A percentile compares a stretch with the other conserved stretches of the same genome.
These are phyloP conservation scores for Candolleomyces eurysporus DNA, from an alignment of 768 basidiomycete genomes.

Conservation along the genomic window DNA sequence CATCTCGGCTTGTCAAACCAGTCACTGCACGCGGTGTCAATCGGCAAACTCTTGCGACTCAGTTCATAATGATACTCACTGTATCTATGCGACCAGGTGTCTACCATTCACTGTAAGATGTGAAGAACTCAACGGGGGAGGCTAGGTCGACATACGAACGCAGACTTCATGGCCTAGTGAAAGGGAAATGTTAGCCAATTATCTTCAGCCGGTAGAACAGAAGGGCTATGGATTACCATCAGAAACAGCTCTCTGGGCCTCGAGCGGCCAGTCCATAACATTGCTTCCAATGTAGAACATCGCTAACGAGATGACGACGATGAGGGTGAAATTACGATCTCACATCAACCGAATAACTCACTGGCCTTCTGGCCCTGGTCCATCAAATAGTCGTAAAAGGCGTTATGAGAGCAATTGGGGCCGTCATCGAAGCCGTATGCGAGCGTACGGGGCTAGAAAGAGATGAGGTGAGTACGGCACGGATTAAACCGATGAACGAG, in stretches of 20 bases:
- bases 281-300: conserved; percentile 66
- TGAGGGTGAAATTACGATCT: not conserved
- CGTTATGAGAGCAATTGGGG: conserved; percentile 63
- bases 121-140: not conserved
- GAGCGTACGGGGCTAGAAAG: conserved; percentile 45
- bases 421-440: conserved; percentile 67
- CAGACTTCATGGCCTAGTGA: conserved; percentile 54
- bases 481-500: not conserved
- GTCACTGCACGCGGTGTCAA: conserved; percentile 42
- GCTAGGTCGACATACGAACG: conserved; percentile 42
- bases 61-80: conserved; percentile 32
- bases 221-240: conserved; percentile 38
- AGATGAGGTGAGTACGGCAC: not conserved
- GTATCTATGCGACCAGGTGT: conserved; percentile 55
- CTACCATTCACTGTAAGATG: conserved; percentile 21
- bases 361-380: conserved; percentile 60
- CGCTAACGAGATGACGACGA: conserved; percentile 27
- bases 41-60: not conserved
- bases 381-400: conserved; percentile 54
- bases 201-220: not conserved
- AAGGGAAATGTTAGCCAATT: not conserved
- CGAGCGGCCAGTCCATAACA: conserved; percentile 52
- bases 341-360: conserved; percentile 25
- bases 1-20: conserved; percentile 55
- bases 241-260: conserved; percentile 49